Evolutionary conservation across 106 monocot species (phyloP).

Genomic region (Allium cepa): DNA sequence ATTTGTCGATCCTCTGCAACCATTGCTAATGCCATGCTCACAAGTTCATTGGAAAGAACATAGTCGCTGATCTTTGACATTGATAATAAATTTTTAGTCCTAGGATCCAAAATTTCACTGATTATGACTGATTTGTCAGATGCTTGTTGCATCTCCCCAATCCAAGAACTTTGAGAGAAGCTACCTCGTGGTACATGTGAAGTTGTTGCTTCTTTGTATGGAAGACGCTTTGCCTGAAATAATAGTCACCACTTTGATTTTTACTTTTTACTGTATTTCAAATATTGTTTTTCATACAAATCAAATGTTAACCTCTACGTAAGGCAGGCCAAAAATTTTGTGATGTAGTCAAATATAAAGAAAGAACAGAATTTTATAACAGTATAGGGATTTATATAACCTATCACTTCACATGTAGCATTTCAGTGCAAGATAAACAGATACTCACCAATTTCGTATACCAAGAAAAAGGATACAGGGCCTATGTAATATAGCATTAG

Average conservation of each 20-base stretch:
- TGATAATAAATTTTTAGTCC: constrained; percentile 61
- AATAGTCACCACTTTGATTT: neutral
- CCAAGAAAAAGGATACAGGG: no score
- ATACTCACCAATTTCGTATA: no score
- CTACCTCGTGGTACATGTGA: constrained; percentile 25
- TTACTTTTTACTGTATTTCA: no score
- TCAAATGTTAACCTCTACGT: no score
- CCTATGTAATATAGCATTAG: no score
- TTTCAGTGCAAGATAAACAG: no score
- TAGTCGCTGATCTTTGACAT: constrained; percentile 74
- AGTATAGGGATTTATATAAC: no score
- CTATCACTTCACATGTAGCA: no score
- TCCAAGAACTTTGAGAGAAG: constrained; percentile 62
- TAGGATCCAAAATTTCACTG: constrained; percentile 67
- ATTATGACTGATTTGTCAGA: constrained; percentile 65
- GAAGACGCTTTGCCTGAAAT: constrained; percentile 58
- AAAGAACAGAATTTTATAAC: no score
- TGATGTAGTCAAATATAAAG: no score
- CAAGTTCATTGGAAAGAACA: constrained; percentile 68
- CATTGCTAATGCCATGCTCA: constrained; percentile 81
- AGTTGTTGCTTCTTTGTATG: constrained; percentile 33
- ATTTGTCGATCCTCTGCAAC: constrained; percentile 70
- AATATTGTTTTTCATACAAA: no score
- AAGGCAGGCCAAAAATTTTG: no score
- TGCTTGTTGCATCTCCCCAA: constrained; percentile 76